These are phyloP conservation scores for Atkinsonella texensis DNA, from an alignment of 2,329 filamentous ascomycete genomes.

Conservation along the genomic window DNA sequence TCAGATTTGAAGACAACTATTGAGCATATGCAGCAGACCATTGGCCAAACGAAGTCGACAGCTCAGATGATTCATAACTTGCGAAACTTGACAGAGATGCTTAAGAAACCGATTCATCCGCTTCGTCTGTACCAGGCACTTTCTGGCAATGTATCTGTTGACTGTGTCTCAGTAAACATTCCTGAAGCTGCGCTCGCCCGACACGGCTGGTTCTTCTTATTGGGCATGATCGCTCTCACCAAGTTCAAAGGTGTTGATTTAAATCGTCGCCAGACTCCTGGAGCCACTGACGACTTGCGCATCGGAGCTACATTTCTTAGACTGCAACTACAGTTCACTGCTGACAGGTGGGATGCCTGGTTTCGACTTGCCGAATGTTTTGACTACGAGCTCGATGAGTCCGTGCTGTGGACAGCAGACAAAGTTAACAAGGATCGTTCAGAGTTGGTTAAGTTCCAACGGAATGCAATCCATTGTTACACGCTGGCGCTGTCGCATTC, in stretches of 20 bases:
- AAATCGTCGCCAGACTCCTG: conserved; percentile 64
- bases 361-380: conserved; percentile 78
- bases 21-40: conserved; percentile 81
- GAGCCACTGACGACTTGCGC: conserved; percentile 72
- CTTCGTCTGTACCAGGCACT: conserved; percentile 69
- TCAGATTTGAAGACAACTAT: conserved; percentile 83
- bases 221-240: conserved; percentile 77
- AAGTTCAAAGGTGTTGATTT: conserved; percentile 63
- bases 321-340: conserved; percentile 71
- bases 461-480: conserved; percentile 73
- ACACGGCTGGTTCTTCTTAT: conserved; percentile 83
- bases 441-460: conserved; percentile 64
- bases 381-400: conserved; percentile 78
- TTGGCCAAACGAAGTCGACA: conserved; percentile 67
- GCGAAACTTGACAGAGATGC: conserved; percentile 66
- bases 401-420: conserved; percentile 77
- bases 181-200: conserved; percentile 61
- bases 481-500: conserved; percentile 47
- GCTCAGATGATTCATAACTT: conserved; percentile 79
- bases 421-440: conserved; percentile 76
- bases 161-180: conserved; percentile 56
- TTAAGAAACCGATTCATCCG: conserved; percentile 77
- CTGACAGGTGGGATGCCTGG: conserved; percentile 81
- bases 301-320: conserved; percentile 70
- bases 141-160: conserved; percentile 62